Percentiles rank a stretch among this genome's conserved stretches.
Conservation (phyloP, 768 basidiomycete genomes). For the Mycena crocata region DNA sequence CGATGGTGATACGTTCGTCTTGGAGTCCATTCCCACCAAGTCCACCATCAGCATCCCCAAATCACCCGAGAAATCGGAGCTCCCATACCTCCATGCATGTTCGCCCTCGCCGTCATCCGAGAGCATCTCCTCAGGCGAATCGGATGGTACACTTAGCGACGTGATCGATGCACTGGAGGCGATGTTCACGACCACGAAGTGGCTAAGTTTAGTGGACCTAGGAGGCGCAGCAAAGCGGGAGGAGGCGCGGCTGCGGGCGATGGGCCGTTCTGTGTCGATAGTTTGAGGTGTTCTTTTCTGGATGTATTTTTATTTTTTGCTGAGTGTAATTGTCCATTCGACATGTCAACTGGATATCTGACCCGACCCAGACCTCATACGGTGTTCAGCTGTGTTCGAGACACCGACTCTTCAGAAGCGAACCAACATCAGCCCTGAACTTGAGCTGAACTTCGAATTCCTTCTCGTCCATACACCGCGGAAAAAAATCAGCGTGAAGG, state of each 20-base stretch:
- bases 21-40: neutral
- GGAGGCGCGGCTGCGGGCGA: neutral
- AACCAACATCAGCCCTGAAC: too few species aligned
- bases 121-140: neutral
- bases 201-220: conserved; percentile 6
- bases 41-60: neutral
- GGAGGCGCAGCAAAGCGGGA: conserved; percentile 4
- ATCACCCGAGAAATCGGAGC: neutral
- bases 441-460: too few species aligned
- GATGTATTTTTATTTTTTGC: too few species aligned
- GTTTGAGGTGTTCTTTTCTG: too few species aligned
- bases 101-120: neutral
- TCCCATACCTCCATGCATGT: neutral
- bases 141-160: neutral
- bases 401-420: too few species aligned
- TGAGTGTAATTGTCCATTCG: too few species aligned
- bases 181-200: conserved; percentile 7
- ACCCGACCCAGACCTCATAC: too few species aligned
- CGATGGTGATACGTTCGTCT: neutral
- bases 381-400: too few species aligned
- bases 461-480: too few species aligned
- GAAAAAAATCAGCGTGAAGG: too few species aligned
- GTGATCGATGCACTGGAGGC: conserved; percentile 10
- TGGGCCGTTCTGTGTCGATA: too few species aligned
- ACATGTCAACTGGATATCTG: too few species aligned